Evolutionary conservation across 257 asterid genomes (phyloP).

Genomic region (Ligustrum vulgare): DNA sequence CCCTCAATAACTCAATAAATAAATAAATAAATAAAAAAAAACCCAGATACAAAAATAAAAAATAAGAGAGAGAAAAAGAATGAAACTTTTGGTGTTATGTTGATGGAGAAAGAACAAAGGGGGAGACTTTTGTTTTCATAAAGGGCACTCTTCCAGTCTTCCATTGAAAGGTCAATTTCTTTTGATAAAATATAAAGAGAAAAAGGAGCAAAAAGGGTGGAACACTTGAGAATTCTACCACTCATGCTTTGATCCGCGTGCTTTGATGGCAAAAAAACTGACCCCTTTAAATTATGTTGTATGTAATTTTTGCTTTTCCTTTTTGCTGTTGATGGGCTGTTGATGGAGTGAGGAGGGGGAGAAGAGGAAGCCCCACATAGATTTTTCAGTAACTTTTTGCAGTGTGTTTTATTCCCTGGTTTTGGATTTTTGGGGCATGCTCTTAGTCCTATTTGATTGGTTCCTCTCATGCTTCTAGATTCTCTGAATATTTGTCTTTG

Average conservation of each 20-base stretch:
- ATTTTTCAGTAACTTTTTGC: conserved; percentile 68
- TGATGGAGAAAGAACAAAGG: conserved; percentile 44
- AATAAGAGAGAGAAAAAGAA: conserved; percentile 29
- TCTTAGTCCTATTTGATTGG: conserved; percentile 49
- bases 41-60: conserved; percentile 15
- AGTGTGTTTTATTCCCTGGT: conserved; percentile 61
- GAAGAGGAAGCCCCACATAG: conserved; percentile 77
- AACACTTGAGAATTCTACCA: conserved; percentile 62
- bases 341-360: conserved; percentile 36
- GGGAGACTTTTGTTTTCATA: conserved; percentile 32
- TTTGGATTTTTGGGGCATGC: conserved; percentile 70
- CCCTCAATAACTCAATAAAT: conserved; percentile 13
- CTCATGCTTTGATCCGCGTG: conserved; percentile 90
- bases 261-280: conserved; percentile 63
- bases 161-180: conserved; percentile 79
- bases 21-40: not conserved
- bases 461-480: conserved; percentile 52
- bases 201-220: conserved; percentile 24
- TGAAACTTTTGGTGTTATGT: conserved; percentile 38
- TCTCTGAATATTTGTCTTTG: conserved; percentile 42
- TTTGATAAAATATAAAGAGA: conserved; percentile 37
- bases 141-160: conserved; percentile 56
- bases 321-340: conserved; percentile 51
- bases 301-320: conserved; percentile 21
- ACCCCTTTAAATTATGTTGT: conserved; percentile 38